Evolutionary conservation across 768 basidiomycete genomes (phyloP).

Genomic region (Russula dissimulans): DNA sequence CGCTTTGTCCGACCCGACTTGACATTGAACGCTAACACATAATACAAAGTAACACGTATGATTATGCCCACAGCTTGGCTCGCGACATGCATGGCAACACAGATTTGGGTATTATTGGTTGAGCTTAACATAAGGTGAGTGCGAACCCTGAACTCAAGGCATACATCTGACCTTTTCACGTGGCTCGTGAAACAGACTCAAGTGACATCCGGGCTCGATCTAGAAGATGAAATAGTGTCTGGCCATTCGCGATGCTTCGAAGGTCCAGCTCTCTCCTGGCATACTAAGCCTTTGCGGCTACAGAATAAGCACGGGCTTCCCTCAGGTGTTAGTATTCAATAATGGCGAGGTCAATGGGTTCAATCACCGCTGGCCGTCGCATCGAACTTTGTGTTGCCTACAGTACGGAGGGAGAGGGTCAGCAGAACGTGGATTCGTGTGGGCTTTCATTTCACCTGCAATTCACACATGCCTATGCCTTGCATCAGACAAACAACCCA

Average conservation of each 20-base stretch:
- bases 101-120: background rate
- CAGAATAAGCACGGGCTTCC: conserved; percentile 13
- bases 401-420: background rate
- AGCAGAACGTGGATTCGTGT: background rate
- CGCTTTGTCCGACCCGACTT: background rate
- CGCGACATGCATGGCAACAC: no score
- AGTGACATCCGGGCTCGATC: background rate
- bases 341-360: background rate
- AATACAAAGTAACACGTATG: no score
- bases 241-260: background rate
- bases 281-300: conserved; percentile 9
- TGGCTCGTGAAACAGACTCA: background rate
- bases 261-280: conserved; percentile 3
- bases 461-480: conserved; percentile 20
- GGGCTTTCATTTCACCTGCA: conserved; percentile 16
- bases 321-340: background rate
- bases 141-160: background rate
- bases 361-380: conserved; percentile 18
- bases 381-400: conserved; percentile 20
- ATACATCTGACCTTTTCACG: background rate
- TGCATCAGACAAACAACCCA: background rate
- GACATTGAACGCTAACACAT: no score
- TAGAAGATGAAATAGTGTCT: background rate
- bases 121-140: background rate
- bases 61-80: no score